Conservation (phyloP, 1,139 yeast species). For the Ashbya aceris region DNA sequence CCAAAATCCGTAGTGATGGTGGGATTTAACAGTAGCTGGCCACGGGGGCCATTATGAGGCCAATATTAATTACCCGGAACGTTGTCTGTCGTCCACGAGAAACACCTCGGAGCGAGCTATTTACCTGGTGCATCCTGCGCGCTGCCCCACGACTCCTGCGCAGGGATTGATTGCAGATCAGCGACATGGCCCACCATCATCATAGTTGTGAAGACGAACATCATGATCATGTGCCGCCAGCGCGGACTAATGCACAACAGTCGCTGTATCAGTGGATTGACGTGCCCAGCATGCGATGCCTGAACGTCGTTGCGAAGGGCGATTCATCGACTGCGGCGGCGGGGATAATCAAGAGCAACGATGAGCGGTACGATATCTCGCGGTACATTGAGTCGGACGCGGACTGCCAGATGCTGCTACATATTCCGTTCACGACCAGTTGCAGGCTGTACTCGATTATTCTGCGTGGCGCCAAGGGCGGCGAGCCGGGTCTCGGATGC, state of each 20-base stretch:
- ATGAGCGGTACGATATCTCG: slow-evolving; percentile 35
- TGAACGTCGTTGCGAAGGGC: slow-evolving; percentile 50
- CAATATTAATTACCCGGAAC: too few species aligned
- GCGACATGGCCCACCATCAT: background rate
- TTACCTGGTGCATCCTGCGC: too few species aligned
- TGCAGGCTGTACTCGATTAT: slow-evolving; percentile 70
- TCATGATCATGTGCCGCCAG: slow-evolving; percentile 51
- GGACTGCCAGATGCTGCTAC: slow-evolving; percentile 69
- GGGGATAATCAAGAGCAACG: slow-evolving; percentile 39
- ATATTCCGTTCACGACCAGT: slow-evolving; percentile 69
- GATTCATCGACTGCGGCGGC: slow-evolving; percentile 41
- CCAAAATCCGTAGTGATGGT: too few species aligned
- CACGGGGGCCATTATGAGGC: too few species aligned
- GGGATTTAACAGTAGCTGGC: too few species aligned
- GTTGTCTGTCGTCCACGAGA: too few species aligned
- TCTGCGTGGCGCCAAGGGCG: slow-evolving; percentile 54
- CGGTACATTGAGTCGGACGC: slow-evolving; percentile 63
- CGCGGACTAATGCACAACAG: slow-evolving; percentile 63
- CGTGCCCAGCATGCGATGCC: slow-evolving; percentile 48
- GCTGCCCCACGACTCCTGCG: too few species aligned
- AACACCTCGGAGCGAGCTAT: too few species aligned
- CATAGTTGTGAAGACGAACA: slow-evolving; percentile 28
- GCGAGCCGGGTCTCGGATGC: slow-evolving; percentile 37
- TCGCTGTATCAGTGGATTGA: slow-evolving; percentile 57
- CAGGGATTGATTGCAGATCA: too few species aligned